phyloP scores from a whole-genome alignment of 2,329 filamentous ascomycete species.

The Cladosporium colombiae region DNA sequence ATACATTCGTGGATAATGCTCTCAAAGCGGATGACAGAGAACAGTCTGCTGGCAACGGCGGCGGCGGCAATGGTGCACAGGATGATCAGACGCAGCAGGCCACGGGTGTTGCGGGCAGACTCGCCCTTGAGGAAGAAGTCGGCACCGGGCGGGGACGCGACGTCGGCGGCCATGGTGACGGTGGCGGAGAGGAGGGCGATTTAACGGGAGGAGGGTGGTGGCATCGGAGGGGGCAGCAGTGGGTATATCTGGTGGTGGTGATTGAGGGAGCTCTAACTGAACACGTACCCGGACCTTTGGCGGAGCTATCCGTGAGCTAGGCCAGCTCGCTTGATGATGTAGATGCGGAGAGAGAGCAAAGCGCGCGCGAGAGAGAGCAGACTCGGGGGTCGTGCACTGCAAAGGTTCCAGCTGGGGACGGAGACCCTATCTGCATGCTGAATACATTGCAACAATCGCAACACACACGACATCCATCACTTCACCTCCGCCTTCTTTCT shows the following conservation, averaged over 20 bases:
- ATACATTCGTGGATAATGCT: conserved; percentile 99
- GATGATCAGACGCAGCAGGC: conserved; percentile 85
- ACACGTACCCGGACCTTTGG: conserved; percentile 10
- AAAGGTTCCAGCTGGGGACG: background rate
- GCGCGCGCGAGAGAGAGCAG: background rate
- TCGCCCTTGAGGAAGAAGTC: conserved; percentile 69
- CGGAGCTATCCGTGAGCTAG: background rate
- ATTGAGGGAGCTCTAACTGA: conserved; percentile 8
- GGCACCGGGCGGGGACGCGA: conserved; percentile 25
- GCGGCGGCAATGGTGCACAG: conserved; percentile 87
- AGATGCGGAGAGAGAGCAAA: conserved; percentile 10
- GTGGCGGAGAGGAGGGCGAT: conserved; percentile 5
- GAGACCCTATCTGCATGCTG: background rate
- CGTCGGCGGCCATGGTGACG: conserved; percentile 27
- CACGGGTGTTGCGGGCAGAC: conserved; percentile 77
- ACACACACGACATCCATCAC: background rate
- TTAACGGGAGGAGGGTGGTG: conserved; percentile 10
- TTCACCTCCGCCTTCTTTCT: background rate
- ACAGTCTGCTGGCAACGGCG: conserved; percentile 88
- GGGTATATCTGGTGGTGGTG: background rate
- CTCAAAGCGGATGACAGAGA: conserved; percentile 98
- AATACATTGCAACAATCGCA: background rate
- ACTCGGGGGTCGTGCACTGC: conserved; percentile 11
- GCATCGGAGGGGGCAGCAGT: conserved; percentile 8
- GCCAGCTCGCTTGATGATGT: background rate